Base-by-base conservation (phyloP, 2,329 filamentous ascomycete species). In the Verticillium isaacii region DNA sequence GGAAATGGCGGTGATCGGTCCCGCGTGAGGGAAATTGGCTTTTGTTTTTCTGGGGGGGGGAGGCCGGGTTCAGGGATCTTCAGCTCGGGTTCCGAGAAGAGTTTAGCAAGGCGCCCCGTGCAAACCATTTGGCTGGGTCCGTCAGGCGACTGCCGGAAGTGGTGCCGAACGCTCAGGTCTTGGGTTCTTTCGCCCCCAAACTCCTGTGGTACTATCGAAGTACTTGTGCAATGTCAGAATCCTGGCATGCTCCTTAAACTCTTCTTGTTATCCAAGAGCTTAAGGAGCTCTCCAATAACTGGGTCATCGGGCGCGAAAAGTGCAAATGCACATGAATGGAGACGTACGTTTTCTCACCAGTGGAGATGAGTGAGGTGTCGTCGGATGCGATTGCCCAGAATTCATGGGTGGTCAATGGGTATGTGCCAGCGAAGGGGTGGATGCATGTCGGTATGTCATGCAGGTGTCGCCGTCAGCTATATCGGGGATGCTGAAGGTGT, bases 71-170 rank as follows among this genome's bases (percentile, higher is more conserved):
- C 62, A 65, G 60, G 64, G 62, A 60, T 64, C 19, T 60, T 60
- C 58, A 12, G 63, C 57, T 50, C 56, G 29, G 32, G 37, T 63
- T 58, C 63, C 63, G 39, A 58, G 60, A 25, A 25, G 45, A 56
- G 45, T 52, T 52, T 52, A 23, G 45, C 45, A 52, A 23, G 54
- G 54, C 25, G 54, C 54, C 54, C 54, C 32, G 54, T 56, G 54
- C 32, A 56, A 62, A 65, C 64, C 64, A 59, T 62, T 57, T 63
- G 58, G 59, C 56, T 61, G 64, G 64, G 64, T 62, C 58, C 59
- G 58, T 64, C 64, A 58, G 62, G 62, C 59, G 64, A 65, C 60
- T 62, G 62, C 64, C 64, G 64, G 64, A 65, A 65, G 55, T 19
- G 60, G 60, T 65, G 62, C 64, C 64, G 64, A 65, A 37, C 60